phyloP scores from a whole-genome alignment of 768 basidiomycete genomes.

The Pisolithus albus region DNA sequence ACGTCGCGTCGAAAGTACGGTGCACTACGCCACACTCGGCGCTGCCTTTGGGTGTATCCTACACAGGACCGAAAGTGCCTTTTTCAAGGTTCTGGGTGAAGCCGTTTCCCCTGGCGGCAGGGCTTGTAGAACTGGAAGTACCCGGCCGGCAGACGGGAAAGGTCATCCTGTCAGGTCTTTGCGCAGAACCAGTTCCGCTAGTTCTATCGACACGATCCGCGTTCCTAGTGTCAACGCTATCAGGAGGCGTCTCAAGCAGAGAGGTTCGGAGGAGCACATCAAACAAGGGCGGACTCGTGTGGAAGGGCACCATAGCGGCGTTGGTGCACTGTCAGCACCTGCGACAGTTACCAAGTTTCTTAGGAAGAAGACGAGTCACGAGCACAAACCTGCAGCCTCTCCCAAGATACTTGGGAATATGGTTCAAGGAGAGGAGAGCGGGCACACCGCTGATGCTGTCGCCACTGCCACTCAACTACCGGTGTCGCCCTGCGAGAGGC shows the following conservation, averaged over 20 bases:
- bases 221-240: conserved; percentile 4
- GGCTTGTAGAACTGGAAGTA: neutral
- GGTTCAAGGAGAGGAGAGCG: neutral
- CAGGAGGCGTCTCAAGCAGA: conserved; percentile 12
- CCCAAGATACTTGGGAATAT: neutral
- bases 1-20: neutral
- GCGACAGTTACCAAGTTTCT: neutral
- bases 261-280: neutral
- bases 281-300: conserved; percentile 4
- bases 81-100: neutral
- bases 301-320: neutral
- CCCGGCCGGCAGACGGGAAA: neutral
- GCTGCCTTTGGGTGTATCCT: neutral
- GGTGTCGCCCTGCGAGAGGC: neutral
- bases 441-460: neutral
- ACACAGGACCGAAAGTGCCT: neutral
- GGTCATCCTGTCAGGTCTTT: conserved; percentile 3
- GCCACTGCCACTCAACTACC: neutral
- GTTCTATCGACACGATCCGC: conserved; percentile 14
- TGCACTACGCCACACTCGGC: neutral
- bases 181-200: conserved; percentile 13
- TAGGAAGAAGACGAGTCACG: neutral
- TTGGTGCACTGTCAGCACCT: neutral
- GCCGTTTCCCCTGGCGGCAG: neutral
- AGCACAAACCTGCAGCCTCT: neutral